phyloP scores from a whole-genome alignment of 768 basidiomycete species.

The Russula emetica region DNA sequence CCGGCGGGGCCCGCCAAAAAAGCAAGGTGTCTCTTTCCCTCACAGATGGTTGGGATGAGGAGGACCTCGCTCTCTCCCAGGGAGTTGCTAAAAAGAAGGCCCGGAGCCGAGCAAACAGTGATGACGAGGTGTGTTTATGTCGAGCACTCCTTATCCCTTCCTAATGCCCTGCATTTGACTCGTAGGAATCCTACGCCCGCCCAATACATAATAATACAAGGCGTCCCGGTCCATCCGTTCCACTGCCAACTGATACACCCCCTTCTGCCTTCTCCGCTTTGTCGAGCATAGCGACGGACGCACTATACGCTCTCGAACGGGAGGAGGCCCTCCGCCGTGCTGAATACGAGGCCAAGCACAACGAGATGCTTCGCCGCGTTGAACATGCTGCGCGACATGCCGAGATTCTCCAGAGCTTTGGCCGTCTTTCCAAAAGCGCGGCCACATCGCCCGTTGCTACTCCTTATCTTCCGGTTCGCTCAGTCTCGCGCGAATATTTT shows the following conservation, averaged over 20 bases:
- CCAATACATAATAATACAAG: slow-evolving; percentile 28
- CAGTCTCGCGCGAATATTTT: slow-evolving; percentile 21
- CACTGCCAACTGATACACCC: slow-evolving; percentile 31
- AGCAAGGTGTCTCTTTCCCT: slow-evolving; percentile 11
- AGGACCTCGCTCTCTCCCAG: slow-evolving; percentile 14
- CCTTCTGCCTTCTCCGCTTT: slow-evolving; percentile 49
- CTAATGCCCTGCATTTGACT: slow-evolving; percentile 26
- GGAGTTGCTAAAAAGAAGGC: slow-evolving; percentile 46
- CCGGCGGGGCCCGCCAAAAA: slow-evolving; percentile 12
- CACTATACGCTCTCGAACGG: slow-evolving; percentile 84
- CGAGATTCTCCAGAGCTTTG: slow-evolving; percentile 39
- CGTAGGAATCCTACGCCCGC: slow-evolving; percentile 39
- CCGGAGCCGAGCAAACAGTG: slow-evolving; percentile 70
- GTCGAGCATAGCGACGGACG: slow-evolving; percentile 78
- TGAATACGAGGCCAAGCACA: slow-evolving; percentile 53
- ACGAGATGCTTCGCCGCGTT: slow-evolving; percentile 39
- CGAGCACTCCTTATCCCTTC: not conserved
- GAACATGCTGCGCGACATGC: slow-evolving; percentile 42
- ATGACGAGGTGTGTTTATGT: slow-evolving; percentile 67
- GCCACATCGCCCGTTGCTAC: slow-evolving; percentile 25
- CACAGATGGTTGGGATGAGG: slow-evolving; percentile 25
- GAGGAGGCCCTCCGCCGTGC: slow-evolving; percentile 67
- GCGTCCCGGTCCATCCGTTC: slow-evolving; percentile 20
- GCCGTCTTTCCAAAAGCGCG: slow-evolving; percentile 30
- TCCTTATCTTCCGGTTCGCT: slow-evolving; percentile 16